Percentiles rank a stretch among this genome's conserved stretches.
These are phyloP conservation scores for Dalechampia spathulata DNA, from an alignment of 441 rosid species.

Conservation along the genomic window DNA sequence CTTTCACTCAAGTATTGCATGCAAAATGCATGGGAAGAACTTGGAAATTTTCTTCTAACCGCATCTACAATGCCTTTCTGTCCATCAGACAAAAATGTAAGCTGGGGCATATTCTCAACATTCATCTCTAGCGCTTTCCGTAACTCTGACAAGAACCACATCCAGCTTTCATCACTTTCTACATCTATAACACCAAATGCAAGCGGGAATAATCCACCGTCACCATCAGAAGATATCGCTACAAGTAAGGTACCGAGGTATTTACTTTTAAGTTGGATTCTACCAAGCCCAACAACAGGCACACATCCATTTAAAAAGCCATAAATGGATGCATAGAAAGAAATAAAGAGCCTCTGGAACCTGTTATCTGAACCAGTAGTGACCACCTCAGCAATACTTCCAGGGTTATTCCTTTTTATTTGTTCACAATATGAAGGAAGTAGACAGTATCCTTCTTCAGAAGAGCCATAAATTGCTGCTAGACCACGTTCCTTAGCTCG, in stretches of 20 bases:
- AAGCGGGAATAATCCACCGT: slow-evolving; percentile 46
- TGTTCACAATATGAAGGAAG: slow-evolving; percentile 48
- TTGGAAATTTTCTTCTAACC: slow-evolving; percentile 32
- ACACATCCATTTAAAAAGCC: slow-evolving; percentile 54
- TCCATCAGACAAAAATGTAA: slow-evolving; percentile 38
- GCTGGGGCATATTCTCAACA: slow-evolving; percentile 26
- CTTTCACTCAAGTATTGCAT: slow-evolving; percentile 39
- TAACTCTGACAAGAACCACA: slow-evolving; percentile 54
- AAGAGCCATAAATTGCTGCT: slow-evolving; percentile 55
- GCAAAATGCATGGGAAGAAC: slow-evolving; percentile 35
- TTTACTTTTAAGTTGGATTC: slow-evolving; percentile 43
- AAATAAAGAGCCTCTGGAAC: slow-evolving; percentile 44
- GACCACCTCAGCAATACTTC: slow-evolving; percentile 43
- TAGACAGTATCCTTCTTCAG: slow-evolving; percentile 51
- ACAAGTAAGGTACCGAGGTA: slow-evolving; percentile 53
- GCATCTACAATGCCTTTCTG: slow-evolving; percentile 36
- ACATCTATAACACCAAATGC: slow-evolving; percentile 53
- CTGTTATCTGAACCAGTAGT: slow-evolving; percentile 39
- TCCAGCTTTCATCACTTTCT: slow-evolving; percentile 47
- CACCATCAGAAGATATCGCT: slow-evolving; percentile 50
- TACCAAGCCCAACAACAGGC: slow-evolving; percentile 46
- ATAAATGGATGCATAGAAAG: slow-evolving; percentile 34
- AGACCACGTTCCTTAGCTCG: slow-evolving; percentile 61
- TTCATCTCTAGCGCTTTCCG: slow-evolving; percentile 36
- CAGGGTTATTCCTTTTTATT: slow-evolving; percentile 41